Evolutionary conservation across 192 early-diverging fungal species (phyloP).

Genomic region (Dissophora globulifera): DNA sequence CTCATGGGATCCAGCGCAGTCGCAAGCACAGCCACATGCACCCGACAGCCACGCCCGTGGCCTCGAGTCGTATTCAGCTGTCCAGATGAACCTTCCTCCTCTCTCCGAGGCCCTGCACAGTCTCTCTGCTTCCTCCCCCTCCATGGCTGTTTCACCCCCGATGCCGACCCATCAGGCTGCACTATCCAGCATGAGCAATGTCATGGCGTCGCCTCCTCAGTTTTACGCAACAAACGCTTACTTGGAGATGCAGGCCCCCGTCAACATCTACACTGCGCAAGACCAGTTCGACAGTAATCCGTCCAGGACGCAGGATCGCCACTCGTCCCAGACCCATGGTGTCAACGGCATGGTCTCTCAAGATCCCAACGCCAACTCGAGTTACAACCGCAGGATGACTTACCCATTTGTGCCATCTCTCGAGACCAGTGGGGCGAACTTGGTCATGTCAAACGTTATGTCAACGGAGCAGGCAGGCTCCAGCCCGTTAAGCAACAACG

Average conservation of each 20-base stretch:
- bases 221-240: constrained; percentile 31
- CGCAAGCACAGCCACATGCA: not conserved
- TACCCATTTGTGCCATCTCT: constrained; percentile 39
- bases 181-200: constrained; percentile 8
- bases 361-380: constrained; percentile 4
- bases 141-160: constrained; percentile 26
- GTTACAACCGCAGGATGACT: constrained; percentile 18
- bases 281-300: constrained; percentile 24
- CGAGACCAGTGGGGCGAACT: constrained; percentile 19
- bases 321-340: constrained; percentile 5
- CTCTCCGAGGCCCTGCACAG: constrained; percentile 37
- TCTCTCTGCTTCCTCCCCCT: constrained; percentile 15
- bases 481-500: constrained; percentile 21
- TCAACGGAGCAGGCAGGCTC: constrained; percentile 26
- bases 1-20: constrained; percentile 20
- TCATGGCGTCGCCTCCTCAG: constrained; percentile 27
- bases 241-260: constrained; percentile 35
- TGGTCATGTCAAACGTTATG: constrained; percentile 31
- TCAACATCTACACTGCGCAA: constrained; percentile 21
- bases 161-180: constrained; percentile 22
- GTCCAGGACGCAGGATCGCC: constrained; percentile 19
- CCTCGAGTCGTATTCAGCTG: constrained; percentile 5
- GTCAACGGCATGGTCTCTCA: constrained; percentile 18
- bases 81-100: constrained; percentile 35
- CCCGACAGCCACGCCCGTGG: constrained; percentile 6